Base-by-base conservation (phyloP, 164 flowering plant genomes). In the Liquidambar formosana region DNA sequence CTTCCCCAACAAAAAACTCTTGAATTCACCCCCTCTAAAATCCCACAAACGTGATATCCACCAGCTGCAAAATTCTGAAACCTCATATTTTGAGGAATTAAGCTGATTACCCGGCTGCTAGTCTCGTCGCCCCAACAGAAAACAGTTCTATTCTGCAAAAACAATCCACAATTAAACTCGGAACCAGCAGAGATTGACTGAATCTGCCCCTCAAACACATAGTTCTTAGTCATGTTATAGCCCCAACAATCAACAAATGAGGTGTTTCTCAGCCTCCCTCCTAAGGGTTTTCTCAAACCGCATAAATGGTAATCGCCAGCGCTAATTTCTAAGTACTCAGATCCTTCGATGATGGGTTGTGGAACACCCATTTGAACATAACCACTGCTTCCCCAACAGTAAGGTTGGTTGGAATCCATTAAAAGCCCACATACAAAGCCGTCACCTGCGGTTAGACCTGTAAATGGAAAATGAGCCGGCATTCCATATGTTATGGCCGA, bases 191-290 rank as follows among this genome's bases (percentile, higher is more conserved):
- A 84, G 38, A 95, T 83, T 0, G 97, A 91, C 56, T 72, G 79
- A 62, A 93, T 75, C 72, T 77, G 81, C 27, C 89, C 91, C 65
- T 78, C 77, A 68, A 93, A 89, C 12, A 52, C 81, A 80, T 85
- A 77, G 69, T 75, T 87, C n/a, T 74, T 83, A 3, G 99, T 95
- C 97, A 95, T 95, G 79, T 95, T 95, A 67, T 93, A 95, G 0
- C 99, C 99, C 99, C 99, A 95, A 64, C 99, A 95, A 80, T 95
- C 99, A 57, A 95, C 92, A 49, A 80, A 67, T 21, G 94, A 84
- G 58, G 25, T 63, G 77, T 82, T 82, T 47, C 84, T 61, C 13
- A 51, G 76, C 53, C 68, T 74, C 23, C 86, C 87, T 13, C 67
- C 75, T 15, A 79, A 75, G 8, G 88, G 89, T 66, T 77, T 83